phyloP scores from a whole-genome alignment of 2,329 filamentous ascomycete genomes.

The Nothomitra cinnamomea region DNA sequence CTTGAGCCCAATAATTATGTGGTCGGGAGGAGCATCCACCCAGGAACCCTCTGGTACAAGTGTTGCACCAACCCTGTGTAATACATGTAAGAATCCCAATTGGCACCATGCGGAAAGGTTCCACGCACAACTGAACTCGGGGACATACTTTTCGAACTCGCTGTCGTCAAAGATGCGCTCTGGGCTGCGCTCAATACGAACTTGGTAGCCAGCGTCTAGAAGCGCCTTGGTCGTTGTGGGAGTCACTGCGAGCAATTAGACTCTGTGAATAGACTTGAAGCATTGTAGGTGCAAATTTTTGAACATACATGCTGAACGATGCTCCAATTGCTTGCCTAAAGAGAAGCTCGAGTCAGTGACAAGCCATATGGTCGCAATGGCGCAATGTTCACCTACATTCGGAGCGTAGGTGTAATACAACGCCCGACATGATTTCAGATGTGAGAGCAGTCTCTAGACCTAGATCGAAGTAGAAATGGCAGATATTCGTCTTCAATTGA shows the following conservation, averaged over 20 bases:
- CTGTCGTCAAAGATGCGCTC: constrained; percentile 32
- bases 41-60: constrained; percentile 51
- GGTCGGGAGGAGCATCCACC: constrained; percentile 47
- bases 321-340: constrained; percentile 24
- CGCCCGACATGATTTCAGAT: constrained; percentile 4
- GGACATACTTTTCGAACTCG: constrained; percentile 36
- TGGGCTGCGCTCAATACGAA: constrained; percentile 7
- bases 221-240: constrained; percentile 17
- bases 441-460: neutral
- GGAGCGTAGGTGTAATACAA: constrained; percentile 5
- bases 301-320: constrained; percentile 23
- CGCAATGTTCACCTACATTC: neutral
- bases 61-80: constrained; percentile 34
- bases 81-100: neutral
- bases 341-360: neutral
- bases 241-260: constrained; percentile 15
- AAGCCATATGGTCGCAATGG: neutral
- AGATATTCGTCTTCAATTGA: no score
- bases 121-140: neutral
- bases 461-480: no score
- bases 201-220: constrained; percentile 7
- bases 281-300: constrained; percentile 6
- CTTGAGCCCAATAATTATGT: constrained; percentile 62
- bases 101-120: neutral
- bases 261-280: constrained; percentile 1